Evolutionary conservation across 139 green algal genomes (phyloP).

Genomic region (Trebouxia sp.): DNA sequence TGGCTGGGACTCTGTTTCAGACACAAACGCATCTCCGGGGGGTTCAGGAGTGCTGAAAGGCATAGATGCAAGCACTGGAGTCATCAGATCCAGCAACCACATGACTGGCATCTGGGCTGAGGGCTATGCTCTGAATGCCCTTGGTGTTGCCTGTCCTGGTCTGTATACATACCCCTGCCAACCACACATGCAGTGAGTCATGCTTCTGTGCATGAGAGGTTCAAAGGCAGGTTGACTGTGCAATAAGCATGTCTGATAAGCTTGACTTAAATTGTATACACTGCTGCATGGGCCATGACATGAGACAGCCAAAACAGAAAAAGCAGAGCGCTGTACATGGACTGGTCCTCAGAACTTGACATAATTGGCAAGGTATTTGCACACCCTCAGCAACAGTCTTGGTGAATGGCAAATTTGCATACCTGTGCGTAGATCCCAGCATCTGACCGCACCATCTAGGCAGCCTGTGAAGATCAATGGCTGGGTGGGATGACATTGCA

Average conservation of each 20-base stretch:
- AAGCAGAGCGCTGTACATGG: too few species aligned
- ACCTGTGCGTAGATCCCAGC: conserved; percentile 80
- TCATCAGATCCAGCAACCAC: conserved; percentile 79
- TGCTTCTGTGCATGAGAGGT: background rate
- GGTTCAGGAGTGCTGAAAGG: conserved; percentile 4
- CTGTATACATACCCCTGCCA: conserved; percentile 44
- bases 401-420: background rate
- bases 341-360: too few species aligned
- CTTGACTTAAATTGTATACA: too few species aligned
- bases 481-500: conserved; percentile 62
- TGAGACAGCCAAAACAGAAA: too few species aligned
- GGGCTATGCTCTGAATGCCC: conserved; percentile 67
- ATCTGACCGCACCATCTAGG: conserved; percentile 75
- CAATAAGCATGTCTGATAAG: too few species aligned
- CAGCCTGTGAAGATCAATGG: conserved; percentile 77
- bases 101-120: conserved; percentile 65
- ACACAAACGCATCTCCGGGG: background rate
- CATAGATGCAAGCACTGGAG: conserved; percentile 70
- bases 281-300: too few species aligned
- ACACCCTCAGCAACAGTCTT: background rate
- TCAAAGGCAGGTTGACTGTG: too few species aligned
- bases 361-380: too few species aligned
- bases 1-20: too few species aligned
- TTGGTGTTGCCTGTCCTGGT: conserved; percentile 61
- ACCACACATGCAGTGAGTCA: background rate